Evolutionary conservation across 1,139 yeast genomes (phyloP).

Genomic region (Barnettozyma hawaiiensis): DNA sequence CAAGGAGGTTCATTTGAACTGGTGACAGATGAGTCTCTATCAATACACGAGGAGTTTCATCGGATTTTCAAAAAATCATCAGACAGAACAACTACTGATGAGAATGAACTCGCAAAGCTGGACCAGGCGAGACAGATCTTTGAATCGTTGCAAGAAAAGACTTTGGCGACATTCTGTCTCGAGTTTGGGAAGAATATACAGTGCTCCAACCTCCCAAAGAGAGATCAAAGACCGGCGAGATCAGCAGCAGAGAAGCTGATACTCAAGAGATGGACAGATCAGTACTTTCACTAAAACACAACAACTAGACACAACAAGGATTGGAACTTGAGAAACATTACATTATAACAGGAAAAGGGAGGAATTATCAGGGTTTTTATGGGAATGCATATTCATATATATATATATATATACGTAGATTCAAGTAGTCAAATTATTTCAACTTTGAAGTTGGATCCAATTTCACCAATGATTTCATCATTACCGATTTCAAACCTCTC

Average conservation of each 20-base stretch:
- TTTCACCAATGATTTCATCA: constrained; percentile 35
- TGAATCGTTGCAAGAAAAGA: constrained; percentile 15
- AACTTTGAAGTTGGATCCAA: constrained; percentile 31
- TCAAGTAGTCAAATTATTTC: constrained; percentile 6
- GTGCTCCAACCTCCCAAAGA: neutral
- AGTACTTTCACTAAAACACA: constrained; percentile 16
- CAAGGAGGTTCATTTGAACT: neutral
- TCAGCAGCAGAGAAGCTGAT: constrained; percentile 22
- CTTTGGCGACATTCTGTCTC: constrained; percentile 2
- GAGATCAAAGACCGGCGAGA: constrained; percentile 13
- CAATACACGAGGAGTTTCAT: constrained; percentile 7
- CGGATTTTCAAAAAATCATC: constrained; percentile 9
- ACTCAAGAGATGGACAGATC: constrained; percentile 26
- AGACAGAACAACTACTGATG: constrained; percentile 8
- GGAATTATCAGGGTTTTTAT: neutral
- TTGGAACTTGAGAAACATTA: too few relatives aligned
- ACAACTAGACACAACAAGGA: too few relatives aligned
- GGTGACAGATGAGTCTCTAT: too few relatives aligned
- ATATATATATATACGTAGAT: too few relatives aligned
- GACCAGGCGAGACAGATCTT: constrained; percentile 13
- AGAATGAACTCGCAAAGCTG: constrained; percentile 13
- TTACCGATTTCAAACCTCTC: constrained; percentile 46
- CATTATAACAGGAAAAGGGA: neutral
- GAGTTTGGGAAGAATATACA: constrained; percentile 5
- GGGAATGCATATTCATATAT: neutral